These are phyloP conservation scores for Oryza nivara DNA, from an alignment of 176 grass and related monocot genomes.

Conservation along the genomic window DNA sequence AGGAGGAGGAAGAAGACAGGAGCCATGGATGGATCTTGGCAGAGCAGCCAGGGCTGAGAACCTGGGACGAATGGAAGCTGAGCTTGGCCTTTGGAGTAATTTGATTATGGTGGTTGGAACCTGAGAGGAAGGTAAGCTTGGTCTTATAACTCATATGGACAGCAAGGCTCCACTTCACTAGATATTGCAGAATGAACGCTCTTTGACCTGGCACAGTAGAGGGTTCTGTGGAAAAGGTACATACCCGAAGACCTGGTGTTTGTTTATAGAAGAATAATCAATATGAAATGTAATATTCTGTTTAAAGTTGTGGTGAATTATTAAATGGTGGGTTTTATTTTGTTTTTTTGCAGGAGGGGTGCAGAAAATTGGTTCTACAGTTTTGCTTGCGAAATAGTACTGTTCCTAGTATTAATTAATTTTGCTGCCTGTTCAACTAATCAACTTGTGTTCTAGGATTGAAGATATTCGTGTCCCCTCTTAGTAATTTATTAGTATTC, in stretches of 20 bases:
- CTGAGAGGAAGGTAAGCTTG: background rate
- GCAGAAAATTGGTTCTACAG: background rate
- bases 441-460: background rate
- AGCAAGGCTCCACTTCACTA: slow-evolving; percentile 16
- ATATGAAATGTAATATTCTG: background rate
- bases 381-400: background rate
- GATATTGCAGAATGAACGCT: slow-evolving; percentile 25
- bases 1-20: slow-evolving; percentile 39
- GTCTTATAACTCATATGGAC: background rate
- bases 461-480: background rate
- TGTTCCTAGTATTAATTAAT: slow-evolving; percentile 12
- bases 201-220: slow-evolving; percentile 40
- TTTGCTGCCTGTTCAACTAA: slow-evolving; percentile 12
- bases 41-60: slow-evolving; percentile 25
- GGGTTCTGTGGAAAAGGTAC: slow-evolving; percentile 9
- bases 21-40: slow-evolving; percentile 42
- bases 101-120: background rate
- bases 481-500: background rate
- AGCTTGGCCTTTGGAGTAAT: slow-evolving; percentile 30
- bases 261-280: slow-evolving; percentile 12
- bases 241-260: background rate
- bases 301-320: slow-evolving; percentile 5
- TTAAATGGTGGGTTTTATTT: background rate
- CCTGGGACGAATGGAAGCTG: background rate
- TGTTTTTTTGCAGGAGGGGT: background rate